Conservation (phyloP, 1,284 basidiomycete species). For the Malassezia yamatoensis region DNA sequence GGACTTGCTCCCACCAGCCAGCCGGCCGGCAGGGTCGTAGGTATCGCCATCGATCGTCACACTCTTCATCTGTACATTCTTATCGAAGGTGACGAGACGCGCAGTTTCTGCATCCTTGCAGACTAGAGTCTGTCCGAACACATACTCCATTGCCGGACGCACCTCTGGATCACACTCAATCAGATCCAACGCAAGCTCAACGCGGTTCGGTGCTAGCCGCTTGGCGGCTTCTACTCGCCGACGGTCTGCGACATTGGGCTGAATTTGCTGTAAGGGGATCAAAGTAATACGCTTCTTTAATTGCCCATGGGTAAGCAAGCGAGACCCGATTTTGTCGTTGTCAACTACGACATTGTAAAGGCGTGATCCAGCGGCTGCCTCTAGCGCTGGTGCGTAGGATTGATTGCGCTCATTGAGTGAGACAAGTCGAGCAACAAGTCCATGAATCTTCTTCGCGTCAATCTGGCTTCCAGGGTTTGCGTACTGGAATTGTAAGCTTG, state of each 20-base stretch:
- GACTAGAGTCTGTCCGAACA: conserved; percentile 85
- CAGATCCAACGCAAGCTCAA: conserved; percentile 72
- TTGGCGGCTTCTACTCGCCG: conserved; percentile 70
- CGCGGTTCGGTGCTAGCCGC: conserved; percentile 65
- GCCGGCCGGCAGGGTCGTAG: conserved; percentile 88
- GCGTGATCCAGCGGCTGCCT: conserved; percentile 80
- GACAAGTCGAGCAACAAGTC: conserved; percentile 60
- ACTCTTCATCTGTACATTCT: conserved; percentile 63
- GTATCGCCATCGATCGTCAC: conserved; percentile 92
- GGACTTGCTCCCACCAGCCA: conserved; percentile 82
- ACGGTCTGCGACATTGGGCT: conserved; percentile 58
- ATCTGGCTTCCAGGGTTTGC: conserved; percentile 67
- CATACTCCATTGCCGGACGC: conserved; percentile 77
- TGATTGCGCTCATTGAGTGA: conserved; percentile 59
- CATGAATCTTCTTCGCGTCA: conserved; percentile 77
- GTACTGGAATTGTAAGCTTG: conserved; percentile 75
- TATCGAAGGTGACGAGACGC: conserved; percentile 75
- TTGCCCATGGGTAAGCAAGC: conserved; percentile 69
- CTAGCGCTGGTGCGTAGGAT: conserved; percentile 75
- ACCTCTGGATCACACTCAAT: conserved; percentile 79
- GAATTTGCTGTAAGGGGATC: conserved; percentile 88
- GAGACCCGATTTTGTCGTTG: conserved; percentile 76
- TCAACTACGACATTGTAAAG: conserved; percentile 77
- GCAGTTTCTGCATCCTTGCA: conserved; percentile 83
- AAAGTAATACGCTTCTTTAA: conserved; percentile 84